Percentiles rank a stretch among this genome's conserved stretches.
These are phyloP conservation scores for Sanghuangporus weigelae DNA, from an alignment of 1,284 basidiomycete genomes.

Conservation along the genomic window DNA sequence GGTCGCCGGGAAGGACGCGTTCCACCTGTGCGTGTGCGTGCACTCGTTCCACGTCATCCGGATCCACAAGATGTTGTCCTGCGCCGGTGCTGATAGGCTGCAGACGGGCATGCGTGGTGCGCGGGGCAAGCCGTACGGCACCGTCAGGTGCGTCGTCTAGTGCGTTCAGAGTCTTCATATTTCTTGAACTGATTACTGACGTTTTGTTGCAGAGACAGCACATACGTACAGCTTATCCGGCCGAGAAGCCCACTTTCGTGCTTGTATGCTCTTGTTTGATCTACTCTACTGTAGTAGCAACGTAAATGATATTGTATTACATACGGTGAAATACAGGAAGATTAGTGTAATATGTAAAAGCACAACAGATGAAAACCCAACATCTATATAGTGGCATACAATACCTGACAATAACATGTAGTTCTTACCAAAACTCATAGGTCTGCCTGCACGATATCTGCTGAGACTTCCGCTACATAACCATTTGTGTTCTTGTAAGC, in stretches of 20 bases:
- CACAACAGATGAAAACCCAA: too few species aligned
- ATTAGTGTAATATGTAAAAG: too few species aligned
- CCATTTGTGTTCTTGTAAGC: too few species aligned
- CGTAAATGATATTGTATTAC: too few species aligned
- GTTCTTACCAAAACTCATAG: too few species aligned
- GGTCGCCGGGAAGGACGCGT: slow-evolving; percentile 96
- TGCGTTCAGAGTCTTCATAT: slow-evolving; percentile 36
- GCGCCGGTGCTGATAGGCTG: slow-evolving; percentile 96
- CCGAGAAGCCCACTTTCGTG: slow-evolving; percentile 83
- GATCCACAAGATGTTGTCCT: slow-evolving; percentile 99
- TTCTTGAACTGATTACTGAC: not conserved
- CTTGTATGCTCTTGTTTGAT: too few species aligned
- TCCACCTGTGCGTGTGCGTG: slow-evolving; percentile 96
- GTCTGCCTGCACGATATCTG: too few species aligned
- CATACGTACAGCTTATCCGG: slow-evolving; percentile 86
- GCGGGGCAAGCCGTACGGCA: slow-evolving; percentile 99
- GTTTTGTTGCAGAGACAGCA: slow-evolving; percentile 58
- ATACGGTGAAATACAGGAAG: too few species aligned
- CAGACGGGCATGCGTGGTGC: slow-evolving; percentile 99
- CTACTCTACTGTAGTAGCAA: too few species aligned
- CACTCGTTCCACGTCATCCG: slow-evolving; percentile 99
- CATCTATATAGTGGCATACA: too few species aligned
- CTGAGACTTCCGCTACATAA: too few species aligned
- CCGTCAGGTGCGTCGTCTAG: slow-evolving; percentile 85
- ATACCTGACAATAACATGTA: too few species aligned